phyloP scores from a whole-genome alignment of 2,329 filamentous ascomycete species.

The Aspergillus ibericus region DNA sequence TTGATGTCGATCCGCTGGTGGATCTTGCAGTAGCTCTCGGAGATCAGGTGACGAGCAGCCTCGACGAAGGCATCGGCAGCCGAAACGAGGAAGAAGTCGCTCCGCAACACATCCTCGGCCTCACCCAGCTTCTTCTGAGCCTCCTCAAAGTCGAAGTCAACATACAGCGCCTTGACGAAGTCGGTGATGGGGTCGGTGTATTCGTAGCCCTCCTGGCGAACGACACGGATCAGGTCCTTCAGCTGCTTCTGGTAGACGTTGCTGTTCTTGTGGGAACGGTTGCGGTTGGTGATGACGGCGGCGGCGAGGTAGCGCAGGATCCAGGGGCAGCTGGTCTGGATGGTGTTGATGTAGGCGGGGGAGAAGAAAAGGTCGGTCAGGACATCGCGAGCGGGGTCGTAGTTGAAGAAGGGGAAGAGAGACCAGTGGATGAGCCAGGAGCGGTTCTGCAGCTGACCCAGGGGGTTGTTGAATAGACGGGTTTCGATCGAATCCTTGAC shows the following conservation, averaged over 20 bases:
- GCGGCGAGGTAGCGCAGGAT: conserved; percentile 90
- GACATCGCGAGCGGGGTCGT: conserved; percentile 83
- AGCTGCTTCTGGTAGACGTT: conserved; percentile 94
- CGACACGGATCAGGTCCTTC: conserved; percentile 93
- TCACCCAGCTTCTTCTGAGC: conserved; percentile 83
- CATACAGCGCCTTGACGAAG: conserved; percentile 93
- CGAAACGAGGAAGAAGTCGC: conserved; percentile 91
- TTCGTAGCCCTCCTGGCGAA: conserved; percentile 96
- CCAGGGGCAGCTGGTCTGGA: conserved; percentile 97
- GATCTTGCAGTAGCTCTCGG: conserved; percentile 99
- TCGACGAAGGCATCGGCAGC: conserved; percentile 89
- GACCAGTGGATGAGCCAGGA: conserved; percentile 98
- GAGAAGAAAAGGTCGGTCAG: conserved; percentile 97
- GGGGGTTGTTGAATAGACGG: conserved; percentile 91
- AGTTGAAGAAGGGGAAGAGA: conserved; percentile 98
- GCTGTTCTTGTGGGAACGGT: conserved; percentile 72
- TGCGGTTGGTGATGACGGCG: conserved; percentile 90
- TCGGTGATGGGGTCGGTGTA: conserved; percentile 94
- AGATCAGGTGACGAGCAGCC: conserved; percentile 91
- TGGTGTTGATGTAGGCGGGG: conserved; percentile 97
- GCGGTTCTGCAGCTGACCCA: conserved; percentile 92
- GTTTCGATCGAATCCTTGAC: conserved; percentile 91
- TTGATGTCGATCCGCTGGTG: conserved; percentile 98
- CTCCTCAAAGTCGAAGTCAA: conserved; percentile 97
- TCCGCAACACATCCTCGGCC: conserved; percentile 86